Evolutionary conservation across 176 grass and related monocot species (phyloP).

Genomic region (Saccharum officinarum): DNA sequence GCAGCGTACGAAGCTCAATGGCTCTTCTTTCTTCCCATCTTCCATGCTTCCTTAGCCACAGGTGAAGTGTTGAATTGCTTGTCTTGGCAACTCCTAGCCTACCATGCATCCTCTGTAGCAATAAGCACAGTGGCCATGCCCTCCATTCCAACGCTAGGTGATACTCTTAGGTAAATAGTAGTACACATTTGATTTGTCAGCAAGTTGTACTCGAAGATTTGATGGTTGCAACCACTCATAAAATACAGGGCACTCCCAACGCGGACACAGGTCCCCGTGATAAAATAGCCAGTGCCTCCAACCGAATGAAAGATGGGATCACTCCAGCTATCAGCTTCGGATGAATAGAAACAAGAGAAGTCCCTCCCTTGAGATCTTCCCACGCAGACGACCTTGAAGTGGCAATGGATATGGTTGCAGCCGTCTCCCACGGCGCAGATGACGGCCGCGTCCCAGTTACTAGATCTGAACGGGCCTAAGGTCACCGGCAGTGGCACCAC

Average conservation of each 20-base stretch:
- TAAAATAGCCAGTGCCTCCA: too few relatives aligned
- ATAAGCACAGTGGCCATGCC: neutral
- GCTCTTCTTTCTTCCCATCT: too few relatives aligned
- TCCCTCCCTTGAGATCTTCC: neutral
- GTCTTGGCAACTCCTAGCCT: neutral
- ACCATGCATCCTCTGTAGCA: neutral
- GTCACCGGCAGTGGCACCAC: too few relatives aligned
- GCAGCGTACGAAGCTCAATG: too few relatives aligned
- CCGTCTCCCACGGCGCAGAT: neutral
- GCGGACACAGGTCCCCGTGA: neutral
- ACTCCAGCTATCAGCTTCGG: neutral
- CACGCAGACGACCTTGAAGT: neutral
- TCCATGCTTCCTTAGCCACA: too few relatives aligned
- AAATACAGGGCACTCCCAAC: neutral
- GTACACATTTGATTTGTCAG: neutral
- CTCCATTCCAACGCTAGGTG: too few relatives aligned
- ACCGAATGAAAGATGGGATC: neutral
- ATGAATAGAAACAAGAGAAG: neutral
- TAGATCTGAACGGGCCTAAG: too few relatives aligned
- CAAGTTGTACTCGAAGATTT: neutral
- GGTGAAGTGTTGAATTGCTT: too few relatives aligned
- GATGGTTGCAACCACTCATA: fast-evolving
- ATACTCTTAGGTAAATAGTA: too few relatives aligned
- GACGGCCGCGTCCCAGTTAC: neutral
- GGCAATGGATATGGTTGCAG: neutral